Percentiles rank a stretch among this genome's conserved stretches.
phyloP scores from a whole-genome alignment of 2,329 filamentous ascomycete genomes.

The Pleochaeta shiraiana region DNA sequence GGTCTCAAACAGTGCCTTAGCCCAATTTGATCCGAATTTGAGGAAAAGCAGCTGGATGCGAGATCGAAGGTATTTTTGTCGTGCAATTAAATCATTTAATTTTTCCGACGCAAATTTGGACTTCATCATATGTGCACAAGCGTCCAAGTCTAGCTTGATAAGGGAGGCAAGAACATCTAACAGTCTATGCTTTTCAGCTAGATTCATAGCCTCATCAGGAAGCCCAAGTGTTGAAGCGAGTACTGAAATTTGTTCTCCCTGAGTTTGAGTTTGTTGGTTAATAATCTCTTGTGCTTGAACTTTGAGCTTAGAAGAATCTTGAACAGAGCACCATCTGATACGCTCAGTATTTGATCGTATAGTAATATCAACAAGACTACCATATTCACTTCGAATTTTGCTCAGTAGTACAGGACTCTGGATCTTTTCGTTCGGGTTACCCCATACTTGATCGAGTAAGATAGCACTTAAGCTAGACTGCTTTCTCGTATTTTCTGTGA shows the following conservation, averaged over 20 bases:
- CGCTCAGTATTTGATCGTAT: slow-evolving; percentile 38
- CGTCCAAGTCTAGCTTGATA: slow-evolving; percentile 15
- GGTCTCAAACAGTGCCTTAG: slow-evolving; percentile 57
- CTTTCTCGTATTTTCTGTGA: slow-evolving; percentile 38
- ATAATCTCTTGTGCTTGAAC: slow-evolving; percentile 27
- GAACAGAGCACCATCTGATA: slow-evolving; percentile 32
- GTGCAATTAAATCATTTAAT: slow-evolving; percentile 5
- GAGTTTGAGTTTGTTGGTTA: slow-evolving; percentile 21
- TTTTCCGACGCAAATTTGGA: slow-evolving; percentile 4
- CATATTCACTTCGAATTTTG: slow-evolving; percentile 29
- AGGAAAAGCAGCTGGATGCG: slow-evolving; percentile 24
- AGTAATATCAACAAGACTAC: slow-evolving; percentile 31
- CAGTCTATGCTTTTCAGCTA: slow-evolving; percentile 41
- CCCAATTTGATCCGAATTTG: slow-evolving; percentile 28
- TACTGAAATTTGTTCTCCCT: slow-evolving; percentile 25
- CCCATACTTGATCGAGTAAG: slow-evolving; percentile 18
- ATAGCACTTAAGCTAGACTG: slow-evolving; percentile 30
- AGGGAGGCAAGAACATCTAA: slow-evolving; percentile 37
- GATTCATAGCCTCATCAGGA: slow-evolving; percentile 31
- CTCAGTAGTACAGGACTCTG: slow-evolving; percentile 16
- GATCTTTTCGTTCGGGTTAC: slow-evolving; percentile 11
- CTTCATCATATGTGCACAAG: neutral
- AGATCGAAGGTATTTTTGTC: slow-evolving; percentile 11
- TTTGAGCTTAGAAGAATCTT: slow-evolving; percentile 25
- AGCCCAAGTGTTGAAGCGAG: slow-evolving; percentile 27